These are phyloP conservation scores for Yarrowia alimentaria DNA, from an alignment of 805 yeast genomes.

Conservation along the genomic window DNA sequence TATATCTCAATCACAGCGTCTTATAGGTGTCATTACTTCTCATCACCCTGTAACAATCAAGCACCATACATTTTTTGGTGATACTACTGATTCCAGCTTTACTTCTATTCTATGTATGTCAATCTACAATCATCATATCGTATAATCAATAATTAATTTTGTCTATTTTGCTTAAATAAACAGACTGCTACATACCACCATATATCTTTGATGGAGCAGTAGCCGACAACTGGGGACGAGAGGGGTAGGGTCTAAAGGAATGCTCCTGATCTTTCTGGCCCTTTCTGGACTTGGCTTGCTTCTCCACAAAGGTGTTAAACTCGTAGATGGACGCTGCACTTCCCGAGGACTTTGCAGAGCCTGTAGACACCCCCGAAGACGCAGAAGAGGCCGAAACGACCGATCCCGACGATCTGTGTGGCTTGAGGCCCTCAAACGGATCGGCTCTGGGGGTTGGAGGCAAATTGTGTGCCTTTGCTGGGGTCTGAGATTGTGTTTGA, in stretches of 20 bases:
- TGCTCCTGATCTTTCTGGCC: conserved; percentile 24
- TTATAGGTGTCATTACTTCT: no score
- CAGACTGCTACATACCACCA: not conserved
- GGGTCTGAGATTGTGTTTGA: no score
- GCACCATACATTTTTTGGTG: no score
- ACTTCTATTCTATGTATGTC: no score
- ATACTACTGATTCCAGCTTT: no score
- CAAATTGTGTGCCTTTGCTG: not conserved
- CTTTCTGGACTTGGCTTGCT: not conserved
- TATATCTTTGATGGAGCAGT: conserved; percentile 22
- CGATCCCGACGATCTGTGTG: not conserved
- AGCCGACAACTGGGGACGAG: conserved; percentile 11
- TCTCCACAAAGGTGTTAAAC: conserved; percentile 21
- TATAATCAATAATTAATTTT: no score
- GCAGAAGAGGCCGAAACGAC: not conserved
- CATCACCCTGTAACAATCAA: no score
- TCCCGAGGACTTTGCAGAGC: conserved; percentile 2
- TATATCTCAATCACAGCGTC: no score
- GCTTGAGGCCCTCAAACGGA: conserved; percentile 15
- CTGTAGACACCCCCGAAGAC: not conserved
- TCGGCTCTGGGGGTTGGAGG: conserved; percentile 5
- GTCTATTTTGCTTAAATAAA: no score
- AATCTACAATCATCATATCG: no score
- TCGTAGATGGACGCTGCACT: conserved; percentile 21
- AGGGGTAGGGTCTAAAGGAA: conserved; percentile 21